Conservation (phyloP, 2,329 filamentous ascomycete species). For the Rhynchosporium graminicola region DNA sequence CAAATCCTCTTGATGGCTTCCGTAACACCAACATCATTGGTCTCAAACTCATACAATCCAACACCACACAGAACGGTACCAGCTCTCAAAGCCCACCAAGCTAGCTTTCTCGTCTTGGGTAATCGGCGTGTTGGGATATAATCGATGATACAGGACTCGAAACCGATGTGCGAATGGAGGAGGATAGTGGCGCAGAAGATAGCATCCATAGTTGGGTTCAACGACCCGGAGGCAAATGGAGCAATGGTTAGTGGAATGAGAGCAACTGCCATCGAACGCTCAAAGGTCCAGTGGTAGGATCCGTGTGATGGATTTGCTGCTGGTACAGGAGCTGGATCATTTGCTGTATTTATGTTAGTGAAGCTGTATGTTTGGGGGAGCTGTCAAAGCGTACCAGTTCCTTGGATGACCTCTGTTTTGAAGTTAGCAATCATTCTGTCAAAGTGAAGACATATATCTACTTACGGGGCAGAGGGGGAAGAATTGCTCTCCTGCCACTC, state of each 20-base stretch:
- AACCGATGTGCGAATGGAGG: constrained; percentile 93
- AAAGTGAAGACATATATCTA: constrained; percentile 31
- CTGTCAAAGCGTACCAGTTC: constrained; percentile 61
- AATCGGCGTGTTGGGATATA: constrained; percentile 78
- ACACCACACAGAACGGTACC: constrained; percentile 80
- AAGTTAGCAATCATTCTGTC: constrained; percentile 46
- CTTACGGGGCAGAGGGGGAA: constrained; percentile 85
- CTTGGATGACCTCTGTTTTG: constrained; percentile 67
- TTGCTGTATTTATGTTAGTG: constrained; percentile 56
- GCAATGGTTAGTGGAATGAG: constrained; percentile 86
- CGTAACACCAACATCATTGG: constrained; percentile 92
- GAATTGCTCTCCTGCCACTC: constrained; percentile 70
- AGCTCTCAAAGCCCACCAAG: constrained; percentile 76
- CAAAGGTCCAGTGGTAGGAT: constrained; percentile 98
- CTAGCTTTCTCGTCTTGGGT: constrained; percentile 65
- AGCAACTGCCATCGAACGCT: constrained; percentile 78
- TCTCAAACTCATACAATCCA: constrained; percentile 98
- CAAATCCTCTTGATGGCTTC: constrained; percentile 87
- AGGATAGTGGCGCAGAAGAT: constrained; percentile 80
- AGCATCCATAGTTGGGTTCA: constrained; percentile 88
- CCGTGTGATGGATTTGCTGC: constrained; percentile 75
- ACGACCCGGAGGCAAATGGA: constrained; percentile 86
- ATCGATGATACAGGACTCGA: constrained; percentile 87
- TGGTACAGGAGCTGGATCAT: constrained; percentile 80
- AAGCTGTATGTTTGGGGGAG: constrained; percentile 19